Evolutionary conservation across 225 moss, liverwort and hornwort species (phyloP).

Genomic region (Polytrichum commune): DNA sequence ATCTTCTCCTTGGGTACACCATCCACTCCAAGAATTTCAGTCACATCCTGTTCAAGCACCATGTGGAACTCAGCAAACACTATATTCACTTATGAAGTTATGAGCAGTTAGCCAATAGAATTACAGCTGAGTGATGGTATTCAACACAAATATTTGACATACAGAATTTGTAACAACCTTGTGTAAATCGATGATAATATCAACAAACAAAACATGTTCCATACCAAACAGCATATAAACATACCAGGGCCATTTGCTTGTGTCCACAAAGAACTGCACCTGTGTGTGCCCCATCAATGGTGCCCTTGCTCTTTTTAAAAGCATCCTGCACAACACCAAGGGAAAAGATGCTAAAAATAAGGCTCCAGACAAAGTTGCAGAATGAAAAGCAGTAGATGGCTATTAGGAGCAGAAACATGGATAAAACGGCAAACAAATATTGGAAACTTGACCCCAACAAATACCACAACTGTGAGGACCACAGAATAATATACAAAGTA

Average conservation of each 20-base stretch:
- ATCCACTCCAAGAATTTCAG: constrained; percentile 69
- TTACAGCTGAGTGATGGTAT: too few species aligned
- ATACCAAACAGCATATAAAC: not conserved
- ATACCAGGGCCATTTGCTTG: constrained; percentile 91
- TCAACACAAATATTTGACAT: too few species aligned
- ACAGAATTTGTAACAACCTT: too few species aligned
- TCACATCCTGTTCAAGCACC: constrained; percentile 66
- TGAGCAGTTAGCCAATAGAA: constrained; percentile 3
- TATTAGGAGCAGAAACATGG: too few species aligned
- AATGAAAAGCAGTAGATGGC: too few species aligned
- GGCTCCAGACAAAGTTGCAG: not conserved
- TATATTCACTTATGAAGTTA: not conserved
- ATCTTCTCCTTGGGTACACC: constrained; percentile 80
- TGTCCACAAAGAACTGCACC: constrained; percentile 94
- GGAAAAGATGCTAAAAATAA: not conserved
- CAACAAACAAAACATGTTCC: too few species aligned
- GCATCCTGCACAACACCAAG: constrained; percentile 52
- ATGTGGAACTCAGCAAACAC: constrained; percentile 7
- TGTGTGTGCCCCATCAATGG: constrained; percentile 49
- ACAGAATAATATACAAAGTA: too few species aligned
- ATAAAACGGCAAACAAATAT: too few species aligned
- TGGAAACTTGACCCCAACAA: too few species aligned
- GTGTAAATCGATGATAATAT: too few species aligned
- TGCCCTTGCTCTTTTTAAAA: constrained; percentile 64
- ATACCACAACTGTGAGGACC: too few species aligned